phyloP scores from a whole-genome alignment of 495 filamentous ascomycete species.

The Trichodelitschia bisporula region DNA sequence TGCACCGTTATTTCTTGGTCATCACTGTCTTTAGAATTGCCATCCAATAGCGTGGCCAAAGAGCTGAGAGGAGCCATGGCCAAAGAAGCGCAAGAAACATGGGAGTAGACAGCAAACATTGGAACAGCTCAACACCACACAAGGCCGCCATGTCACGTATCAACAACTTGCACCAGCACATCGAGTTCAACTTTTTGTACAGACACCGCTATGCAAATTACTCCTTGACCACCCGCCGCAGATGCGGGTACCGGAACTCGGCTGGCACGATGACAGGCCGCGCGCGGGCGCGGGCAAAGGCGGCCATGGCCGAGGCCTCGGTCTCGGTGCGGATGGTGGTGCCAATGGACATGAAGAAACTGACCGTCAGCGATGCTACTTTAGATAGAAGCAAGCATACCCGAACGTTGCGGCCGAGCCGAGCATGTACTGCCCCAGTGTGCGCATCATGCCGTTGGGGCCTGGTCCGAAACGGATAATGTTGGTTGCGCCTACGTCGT shows the following conservation, averaged over 20 bases:
- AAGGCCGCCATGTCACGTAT: too few species aligned
- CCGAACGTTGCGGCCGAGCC: slow-evolving; percentile 94
- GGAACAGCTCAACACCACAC: too few species aligned
- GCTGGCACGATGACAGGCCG: slow-evolving; percentile 37
- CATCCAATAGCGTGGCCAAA: too few species aligned
- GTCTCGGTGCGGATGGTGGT: slow-evolving; percentile 80
- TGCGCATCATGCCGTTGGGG: slow-evolving; percentile 77
- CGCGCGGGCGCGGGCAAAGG: slow-evolving; percentile 32
- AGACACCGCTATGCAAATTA: too few species aligned
- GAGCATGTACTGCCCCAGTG: slow-evolving; percentile 87
- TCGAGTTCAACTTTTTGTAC: too few species aligned
- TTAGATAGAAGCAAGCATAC: slow-evolving; percentile 23
- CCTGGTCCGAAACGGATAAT: slow-evolving; percentile 88
- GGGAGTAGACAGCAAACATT: too few species aligned
- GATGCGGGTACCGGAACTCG: slow-evolving; percentile 11
- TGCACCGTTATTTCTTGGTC: too few species aligned
- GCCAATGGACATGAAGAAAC: slow-evolving; percentile 98
- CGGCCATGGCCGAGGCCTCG: slow-evolving; percentile 34
- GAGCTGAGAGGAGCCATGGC: too few species aligned
- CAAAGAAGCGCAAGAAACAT: too few species aligned
- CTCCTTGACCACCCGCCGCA: too few species aligned
- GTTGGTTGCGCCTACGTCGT: slow-evolving; percentile 49
- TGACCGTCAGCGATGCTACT: slow-evolving; percentile 16
- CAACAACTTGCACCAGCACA: too few species aligned
- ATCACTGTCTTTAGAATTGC: too few species aligned